Percentiles rank a stretch among this genome's conserved stretches.
phyloP scores from a whole-genome alignment of 2,329 filamentous ascomycete species.

The Podosphaera aphanis region DNA sequence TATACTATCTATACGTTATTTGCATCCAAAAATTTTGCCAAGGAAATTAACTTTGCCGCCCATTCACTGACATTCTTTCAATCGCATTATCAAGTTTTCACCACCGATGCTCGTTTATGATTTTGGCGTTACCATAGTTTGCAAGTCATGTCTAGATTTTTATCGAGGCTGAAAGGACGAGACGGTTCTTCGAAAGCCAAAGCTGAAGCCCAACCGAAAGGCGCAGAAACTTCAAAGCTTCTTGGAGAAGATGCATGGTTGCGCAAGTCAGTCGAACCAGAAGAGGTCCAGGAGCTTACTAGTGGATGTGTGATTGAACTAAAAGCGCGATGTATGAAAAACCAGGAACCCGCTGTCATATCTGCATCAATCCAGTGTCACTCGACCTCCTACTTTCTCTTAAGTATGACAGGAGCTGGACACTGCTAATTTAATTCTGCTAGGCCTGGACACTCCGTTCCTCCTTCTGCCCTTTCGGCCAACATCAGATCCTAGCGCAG shows the following conservation, averaged over 20 bases:
- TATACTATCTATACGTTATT: too few relatives aligned
- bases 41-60: neutral
- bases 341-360: constrained; percentile 8
- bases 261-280: constrained; percentile 58
- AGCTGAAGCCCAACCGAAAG: constrained; percentile 34
- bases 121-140: neutral
- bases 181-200: constrained; percentile 37
- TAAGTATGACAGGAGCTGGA: constrained; percentile 1
- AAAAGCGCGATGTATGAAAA: constrained; percentile 67
- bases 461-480: constrained; percentile 85
- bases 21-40: neutral
- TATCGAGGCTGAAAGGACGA: constrained; percentile 36
- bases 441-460: constrained; percentile 77
- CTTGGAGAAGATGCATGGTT: constrained; percentile 76
- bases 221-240: constrained; percentile 35
- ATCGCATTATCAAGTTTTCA: neutral
- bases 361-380: constrained; percentile 8
- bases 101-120: neutral
- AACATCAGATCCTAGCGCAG: constrained; percentile 72
- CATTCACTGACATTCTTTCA: neutral
- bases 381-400: constrained; percentile 2
- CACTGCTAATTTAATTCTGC: constrained; percentile 10
- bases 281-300: constrained; percentile 76
- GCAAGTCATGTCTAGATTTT: constrained; percentile 14
- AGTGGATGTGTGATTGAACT: constrained; percentile 71